Evolutionary conservation across 768 basidiomycete genomes (phyloP).

Genomic region (Galerina marginata): DNA sequence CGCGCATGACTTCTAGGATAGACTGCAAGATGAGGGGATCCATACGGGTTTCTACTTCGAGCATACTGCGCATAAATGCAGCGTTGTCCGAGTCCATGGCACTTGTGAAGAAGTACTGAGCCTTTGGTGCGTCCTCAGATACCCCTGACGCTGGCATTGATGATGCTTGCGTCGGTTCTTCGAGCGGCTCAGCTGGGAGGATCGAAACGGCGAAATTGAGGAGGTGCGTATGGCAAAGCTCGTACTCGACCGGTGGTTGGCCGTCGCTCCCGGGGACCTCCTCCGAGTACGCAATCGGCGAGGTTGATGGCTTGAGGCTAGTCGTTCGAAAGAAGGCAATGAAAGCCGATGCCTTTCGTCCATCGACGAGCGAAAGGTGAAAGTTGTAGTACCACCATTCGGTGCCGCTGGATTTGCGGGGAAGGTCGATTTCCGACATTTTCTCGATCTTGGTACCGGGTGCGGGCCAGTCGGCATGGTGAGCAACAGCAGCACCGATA

Average conservation of each 20-base stretch:
- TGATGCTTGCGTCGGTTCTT: background rate
- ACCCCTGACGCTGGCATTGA: background rate
- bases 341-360: conserved; percentile 1
- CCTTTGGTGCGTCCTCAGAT: background rate
- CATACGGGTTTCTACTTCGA: background rate
- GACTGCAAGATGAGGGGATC: background rate
- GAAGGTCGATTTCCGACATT: conserved; percentile 2
- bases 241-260: background rate
- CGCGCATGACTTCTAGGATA: background rate
- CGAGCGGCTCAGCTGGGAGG: background rate
- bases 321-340: background rate
- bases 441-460: background rate
- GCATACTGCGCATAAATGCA: background rate
- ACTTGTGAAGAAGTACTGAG: background rate
- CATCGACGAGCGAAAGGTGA: conserved; percentile 3
- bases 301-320: background rate
- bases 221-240: background rate
- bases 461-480: conserved; percentile 4
- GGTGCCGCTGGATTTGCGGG: background rate
- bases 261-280: background rate
- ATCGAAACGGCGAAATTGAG: background rate
- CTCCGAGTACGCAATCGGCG: background rate
- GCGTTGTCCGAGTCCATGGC: conserved; percentile 1
- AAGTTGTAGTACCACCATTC: conserved; percentile 9
- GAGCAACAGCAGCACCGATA: background rate